Evolutionary conservation across 2,329 filamentous ascomycete genomes (phyloP).

Genomic region (Scedosporium boydii): DNA sequence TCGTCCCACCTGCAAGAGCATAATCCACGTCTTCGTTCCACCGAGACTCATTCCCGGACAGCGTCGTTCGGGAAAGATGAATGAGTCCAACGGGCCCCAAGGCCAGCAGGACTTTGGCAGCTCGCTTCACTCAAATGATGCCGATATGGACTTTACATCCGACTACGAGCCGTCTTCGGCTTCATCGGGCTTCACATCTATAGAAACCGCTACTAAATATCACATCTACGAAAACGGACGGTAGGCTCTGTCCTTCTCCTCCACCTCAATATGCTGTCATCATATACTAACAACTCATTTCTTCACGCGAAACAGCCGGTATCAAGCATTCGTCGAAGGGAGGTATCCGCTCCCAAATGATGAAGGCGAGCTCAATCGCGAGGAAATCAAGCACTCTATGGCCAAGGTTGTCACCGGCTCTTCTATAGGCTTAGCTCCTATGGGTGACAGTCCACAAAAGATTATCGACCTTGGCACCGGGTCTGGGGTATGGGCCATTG

Average conservation of each 20-base stretch:
- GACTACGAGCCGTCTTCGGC: constrained; percentile 28
- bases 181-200: constrained; percentile 30
- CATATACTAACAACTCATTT: constrained; percentile 17
- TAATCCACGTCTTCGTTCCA: too few species aligned
- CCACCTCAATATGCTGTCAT: not conserved
- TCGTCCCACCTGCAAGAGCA: too few species aligned
- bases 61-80: not conserved
- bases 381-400: constrained; percentile 37
- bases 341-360: constrained; percentile 44
- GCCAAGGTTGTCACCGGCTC: constrained; percentile 37
- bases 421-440: constrained; percentile 31
- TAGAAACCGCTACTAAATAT: constrained; percentile 21
- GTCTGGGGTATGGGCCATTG: constrained; percentile 44
- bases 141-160: constrained; percentile 20
- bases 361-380: constrained; percentile 37
- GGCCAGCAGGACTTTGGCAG: not conserved
- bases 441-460: constrained; percentile 34
- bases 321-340: constrained; percentile 36
- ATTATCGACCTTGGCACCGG: constrained; percentile 52
- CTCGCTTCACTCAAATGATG: not conserved
- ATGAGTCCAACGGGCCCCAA: not conserved
- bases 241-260: constrained; percentile 11
- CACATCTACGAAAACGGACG: constrained; percentile 28
- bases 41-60: not conserved
- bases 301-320: constrained; percentile 20